A percentile compares a stretch with the other conserved stretches of the same genome.
phyloP scores from a whole-genome alignment of 805 yeast genomes.

The Debaryomyces tyrocola region DNA sequence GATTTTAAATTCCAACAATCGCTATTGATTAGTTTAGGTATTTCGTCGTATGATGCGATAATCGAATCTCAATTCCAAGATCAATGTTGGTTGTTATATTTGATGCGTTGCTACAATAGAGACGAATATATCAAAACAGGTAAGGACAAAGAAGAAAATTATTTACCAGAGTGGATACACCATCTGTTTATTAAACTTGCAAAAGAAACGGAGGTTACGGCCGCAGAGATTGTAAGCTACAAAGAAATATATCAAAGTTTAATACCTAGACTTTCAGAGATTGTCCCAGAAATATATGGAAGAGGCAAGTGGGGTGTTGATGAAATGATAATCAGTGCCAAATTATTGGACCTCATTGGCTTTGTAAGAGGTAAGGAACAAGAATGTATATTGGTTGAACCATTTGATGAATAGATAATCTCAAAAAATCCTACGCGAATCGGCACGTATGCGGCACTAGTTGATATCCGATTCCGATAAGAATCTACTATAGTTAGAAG shows the following conservation, averaged over 20 bases:
- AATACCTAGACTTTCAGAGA: slow-evolving; percentile 46
- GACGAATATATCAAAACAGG: slow-evolving; percentile 26
- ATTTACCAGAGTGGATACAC: slow-evolving; percentile 54
- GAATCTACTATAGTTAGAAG: no score
- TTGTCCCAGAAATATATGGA: slow-evolving; percentile 58
- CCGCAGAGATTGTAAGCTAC: slow-evolving; percentile 57
- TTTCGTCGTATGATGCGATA: slow-evolving; percentile 53
- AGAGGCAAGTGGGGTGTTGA: slow-evolving; percentile 51
- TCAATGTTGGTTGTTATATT: slow-evolving; percentile 61
- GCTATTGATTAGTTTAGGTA: slow-evolving; percentile 56
- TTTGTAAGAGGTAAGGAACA: slow-evolving; percentile 47
- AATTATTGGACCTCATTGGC: slow-evolving; percentile 50
- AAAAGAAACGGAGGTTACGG: slow-evolving; percentile 39
- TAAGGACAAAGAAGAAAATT: slow-evolving; percentile 33
- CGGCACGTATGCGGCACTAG: no score
- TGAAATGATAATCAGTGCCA: slow-evolving; percentile 50
- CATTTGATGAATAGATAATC: not conserved
- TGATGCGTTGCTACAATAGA: slow-evolving; percentile 57
- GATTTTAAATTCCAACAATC: slow-evolving; percentile 57
- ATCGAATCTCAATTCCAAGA: slow-evolving; percentile 49
- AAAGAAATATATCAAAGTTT: slow-evolving; percentile 52
- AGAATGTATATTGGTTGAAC: slow-evolving; percentile 41
- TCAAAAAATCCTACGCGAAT: not conserved
- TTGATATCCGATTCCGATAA: no score
- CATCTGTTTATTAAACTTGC: slow-evolving; percentile 37